phyloP scores from a whole-genome alignment of 192 early-diverging fungal genomes.

The Umbelopsis sp. region DNA sequence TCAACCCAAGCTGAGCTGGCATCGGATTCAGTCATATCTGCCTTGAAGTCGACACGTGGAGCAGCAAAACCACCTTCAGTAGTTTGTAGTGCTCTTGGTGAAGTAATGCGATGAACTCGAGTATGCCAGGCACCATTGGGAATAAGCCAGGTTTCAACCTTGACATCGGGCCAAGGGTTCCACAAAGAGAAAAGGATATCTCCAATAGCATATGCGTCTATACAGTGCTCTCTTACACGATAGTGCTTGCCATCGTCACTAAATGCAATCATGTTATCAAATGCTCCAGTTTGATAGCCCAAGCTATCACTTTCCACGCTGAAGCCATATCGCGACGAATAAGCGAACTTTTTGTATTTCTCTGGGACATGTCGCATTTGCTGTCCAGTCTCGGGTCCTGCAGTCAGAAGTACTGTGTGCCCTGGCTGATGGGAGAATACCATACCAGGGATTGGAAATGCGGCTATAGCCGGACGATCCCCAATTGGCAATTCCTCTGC shows the following conservation, averaged over 20 bases:
- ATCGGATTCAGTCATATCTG: slow-evolving; percentile 1
- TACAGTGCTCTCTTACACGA: slow-evolving; percentile 8
- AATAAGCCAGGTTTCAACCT: slow-evolving; percentile 23
- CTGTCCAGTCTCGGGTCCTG: not conserved
- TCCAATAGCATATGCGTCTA: not conserved
- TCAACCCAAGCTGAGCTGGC: slow-evolving; percentile 13
- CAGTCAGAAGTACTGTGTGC: not conserved
- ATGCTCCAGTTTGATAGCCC: not conserved
- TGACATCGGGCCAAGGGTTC: slow-evolving; percentile 15
- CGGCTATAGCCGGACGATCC: not conserved
- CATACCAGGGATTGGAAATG: slow-evolving; percentile 12
- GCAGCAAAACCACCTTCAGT: slow-evolving; percentile 20
- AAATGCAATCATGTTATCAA: slow-evolving; percentile 15
- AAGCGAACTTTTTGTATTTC: slow-evolving; percentile 22
- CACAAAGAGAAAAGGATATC: slow-evolving; percentile 12
- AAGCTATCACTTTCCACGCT: slow-evolving; percentile 7
- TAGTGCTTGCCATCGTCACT: slow-evolving; percentile 19
- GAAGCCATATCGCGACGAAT: slow-evolving; percentile 12
- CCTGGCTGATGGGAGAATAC: not conserved
- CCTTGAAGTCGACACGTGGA: slow-evolving; percentile 8
- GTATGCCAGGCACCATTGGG: slow-evolving; percentile 4
- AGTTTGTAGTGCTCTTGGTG: not conserved
- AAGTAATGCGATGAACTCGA: slow-evolving; percentile 15
- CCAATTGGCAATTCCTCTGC: not conserved
- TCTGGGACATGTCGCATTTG: slow-evolving; percentile 2